Evolutionary conservation across 306 rosid genomes (phyloP).

Genomic region (Mimosa bimucronata): DNA sequence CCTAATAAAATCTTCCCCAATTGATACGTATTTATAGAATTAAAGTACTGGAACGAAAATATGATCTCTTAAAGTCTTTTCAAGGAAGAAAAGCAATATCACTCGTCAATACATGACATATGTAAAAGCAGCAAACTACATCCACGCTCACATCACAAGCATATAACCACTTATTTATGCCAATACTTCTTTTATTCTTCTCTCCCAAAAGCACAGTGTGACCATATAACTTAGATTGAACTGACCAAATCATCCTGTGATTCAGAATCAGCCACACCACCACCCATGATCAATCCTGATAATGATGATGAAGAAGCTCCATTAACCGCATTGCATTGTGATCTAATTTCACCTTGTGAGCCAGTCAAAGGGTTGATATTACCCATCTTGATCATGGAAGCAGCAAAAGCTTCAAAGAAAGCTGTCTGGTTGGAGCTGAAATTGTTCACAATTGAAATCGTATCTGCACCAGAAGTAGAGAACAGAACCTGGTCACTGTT

Average conservation of each 20-base stretch:
- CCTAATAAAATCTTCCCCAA: too few relatives aligned
- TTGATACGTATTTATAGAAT: too few relatives aligned
- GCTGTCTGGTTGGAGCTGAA: background rate
- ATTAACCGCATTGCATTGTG: conserved; percentile 2
- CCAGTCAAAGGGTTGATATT: conserved; percentile 19
- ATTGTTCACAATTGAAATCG: background rate
- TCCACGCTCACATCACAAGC: background rate
- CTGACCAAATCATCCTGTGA: background rate
- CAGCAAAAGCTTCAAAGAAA: conserved; percentile 1
- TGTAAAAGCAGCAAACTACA: background rate
- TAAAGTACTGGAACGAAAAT: too few relatives aligned
- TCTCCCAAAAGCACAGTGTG: background rate
- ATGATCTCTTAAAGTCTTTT: background rate
- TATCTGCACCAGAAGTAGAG: background rate
- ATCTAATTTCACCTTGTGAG: background rate
- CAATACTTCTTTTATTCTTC: background rate
- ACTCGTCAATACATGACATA: background rate
- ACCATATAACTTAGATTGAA: background rate
- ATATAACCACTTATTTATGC: background rate
- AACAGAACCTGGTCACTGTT: conserved; percentile 21
- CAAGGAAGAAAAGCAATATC: background rate
- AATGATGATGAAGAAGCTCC: background rate
- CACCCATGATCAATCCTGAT: background rate
- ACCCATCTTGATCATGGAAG: conserved; percentile 29
- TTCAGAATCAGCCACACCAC: background rate